Base-by-base conservation (phyloP, 176 grass and related monocot species). In the Hordeum marinum region DNA sequence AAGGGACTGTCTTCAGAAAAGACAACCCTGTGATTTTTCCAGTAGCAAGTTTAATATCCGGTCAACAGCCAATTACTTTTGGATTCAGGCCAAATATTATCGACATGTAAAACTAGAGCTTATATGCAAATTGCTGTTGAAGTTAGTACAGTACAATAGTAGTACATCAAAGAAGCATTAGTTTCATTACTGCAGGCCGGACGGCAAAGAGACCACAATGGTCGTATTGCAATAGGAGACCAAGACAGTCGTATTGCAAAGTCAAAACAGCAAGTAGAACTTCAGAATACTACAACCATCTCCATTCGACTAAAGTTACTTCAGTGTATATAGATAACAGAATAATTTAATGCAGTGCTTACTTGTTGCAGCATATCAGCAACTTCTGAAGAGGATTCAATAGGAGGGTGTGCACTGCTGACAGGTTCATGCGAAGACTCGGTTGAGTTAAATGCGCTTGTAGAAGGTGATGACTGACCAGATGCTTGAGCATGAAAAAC, bases 361-460 rank as follows among this genome's bases (percentile, higher is more conserved):
- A 96, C 97, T 94, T 99, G 91, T 85, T 91, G 93, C 75, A 96
- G 79, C 90, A 87, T 86, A 72, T 83, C 71, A 27, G 67, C 61
- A 83, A 86, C 88, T 84, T 96, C 89, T 46, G 80, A 78, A 55
- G 90, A 86, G 62, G 93, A 73, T 41, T 85, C 78, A 37, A 58
- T 71, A 80, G 83, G 90, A 82, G 87, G 76, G 71, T 34, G 80
- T 68, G 73, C 68, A 29, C 75, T 89, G 52, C 18, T 88, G 72
- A 68, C 43, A 57, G 90, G 69, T 80, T 89, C 91, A 89, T 90
- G 90, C 79, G 87, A 88, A 89, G 76, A 90, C 72, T 88, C 91
- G 11, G 65, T 77, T 85, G 86, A 90, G 55, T 91, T 92, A 68
- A 91, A 90, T 89, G 69, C 50, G 25, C 90, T 93, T 9, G 63